Conservation (phyloP, 2,329 filamentous ascomycete species). For the Colletotrichum trifolii region DNA sequence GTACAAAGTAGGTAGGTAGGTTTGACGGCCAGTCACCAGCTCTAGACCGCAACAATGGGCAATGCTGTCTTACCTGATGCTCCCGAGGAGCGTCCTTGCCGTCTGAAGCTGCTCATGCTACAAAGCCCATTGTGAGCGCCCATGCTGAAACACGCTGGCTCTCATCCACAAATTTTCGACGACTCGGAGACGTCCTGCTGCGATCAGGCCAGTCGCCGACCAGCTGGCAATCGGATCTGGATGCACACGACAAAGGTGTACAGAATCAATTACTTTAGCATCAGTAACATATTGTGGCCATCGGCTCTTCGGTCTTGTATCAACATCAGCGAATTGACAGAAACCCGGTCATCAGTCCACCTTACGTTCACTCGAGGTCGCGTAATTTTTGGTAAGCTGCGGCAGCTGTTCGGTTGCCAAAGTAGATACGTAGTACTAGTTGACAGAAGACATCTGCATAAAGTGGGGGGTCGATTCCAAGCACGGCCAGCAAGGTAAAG, state of each 20-base stretch:
- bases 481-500: too few relatives aligned
- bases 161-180: conserved; percentile 26
- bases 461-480: too few relatives aligned
- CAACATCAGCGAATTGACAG: conserved; percentile 8
- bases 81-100: conserved; percentile 32
- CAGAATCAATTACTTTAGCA: conserved; percentile 25
- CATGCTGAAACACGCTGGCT: conserved; percentile 34
- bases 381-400: conserved; percentile 19
- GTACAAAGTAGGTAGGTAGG: background rate
- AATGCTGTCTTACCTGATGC: conserved; percentile 11
- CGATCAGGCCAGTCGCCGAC: conserved; percentile 12
- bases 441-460: too few relatives aligned
- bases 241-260: background rate
- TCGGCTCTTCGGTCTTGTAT: conserved; percentile 27
- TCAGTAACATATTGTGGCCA: conserved; percentile 16
- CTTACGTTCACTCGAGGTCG: conserved; percentile 24
- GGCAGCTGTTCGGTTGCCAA: conserved; percentile 10
- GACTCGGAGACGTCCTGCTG: conserved; percentile 20
- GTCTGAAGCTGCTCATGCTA: conserved; percentile 33
- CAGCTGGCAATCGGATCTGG: background rate
- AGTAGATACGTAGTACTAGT: background rate
- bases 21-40: background rate
- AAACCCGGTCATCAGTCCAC: conserved; percentile 8
- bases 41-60: conserved; percentile 3
- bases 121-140: conserved; percentile 25